Evolutionary conservation across 345 rosid species (phyloP).

Genomic region (Boechera divaricarpa): DNA sequence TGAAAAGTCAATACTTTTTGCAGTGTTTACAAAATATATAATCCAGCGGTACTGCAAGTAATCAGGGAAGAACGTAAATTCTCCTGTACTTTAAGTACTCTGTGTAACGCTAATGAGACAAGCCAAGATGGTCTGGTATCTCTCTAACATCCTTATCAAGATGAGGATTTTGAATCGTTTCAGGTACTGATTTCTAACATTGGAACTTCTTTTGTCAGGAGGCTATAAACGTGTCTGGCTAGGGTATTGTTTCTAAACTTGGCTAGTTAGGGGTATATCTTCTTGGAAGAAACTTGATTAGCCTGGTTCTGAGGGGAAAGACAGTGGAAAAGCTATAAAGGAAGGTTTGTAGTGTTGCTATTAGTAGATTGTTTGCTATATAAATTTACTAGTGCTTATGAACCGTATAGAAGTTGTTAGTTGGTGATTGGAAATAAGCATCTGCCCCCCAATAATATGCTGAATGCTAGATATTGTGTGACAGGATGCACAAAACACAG

Average conservation of each 20-base stretch:
- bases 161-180: neutral
- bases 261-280: neutral
- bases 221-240: neutral
- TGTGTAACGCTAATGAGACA: neutral
- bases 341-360: neutral
- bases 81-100: neutral
- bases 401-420: neutral
- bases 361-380: neutral
- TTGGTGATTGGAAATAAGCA: neutral
- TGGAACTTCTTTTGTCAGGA: conserved; percentile 15
- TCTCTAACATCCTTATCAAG: neutral
- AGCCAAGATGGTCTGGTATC: neutral
- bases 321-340: neutral
- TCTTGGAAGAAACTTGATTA: conserved; percentile 8
- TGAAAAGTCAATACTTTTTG: conserved; percentile 11
- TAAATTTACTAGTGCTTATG: neutral
- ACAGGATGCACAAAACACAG: neutral
- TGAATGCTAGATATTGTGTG: neutral
- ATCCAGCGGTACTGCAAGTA: neutral
- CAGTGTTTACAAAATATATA: conserved; percentile 17
- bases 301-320: neutral
- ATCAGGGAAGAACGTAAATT: neutral
- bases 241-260: conserved; percentile 1
- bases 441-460: neutral
- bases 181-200: conserved; percentile 9